phyloP scores from a whole-genome alignment of 2,329 filamentous ascomycete species.

The Penicillium sclerotiorum region DNA sequence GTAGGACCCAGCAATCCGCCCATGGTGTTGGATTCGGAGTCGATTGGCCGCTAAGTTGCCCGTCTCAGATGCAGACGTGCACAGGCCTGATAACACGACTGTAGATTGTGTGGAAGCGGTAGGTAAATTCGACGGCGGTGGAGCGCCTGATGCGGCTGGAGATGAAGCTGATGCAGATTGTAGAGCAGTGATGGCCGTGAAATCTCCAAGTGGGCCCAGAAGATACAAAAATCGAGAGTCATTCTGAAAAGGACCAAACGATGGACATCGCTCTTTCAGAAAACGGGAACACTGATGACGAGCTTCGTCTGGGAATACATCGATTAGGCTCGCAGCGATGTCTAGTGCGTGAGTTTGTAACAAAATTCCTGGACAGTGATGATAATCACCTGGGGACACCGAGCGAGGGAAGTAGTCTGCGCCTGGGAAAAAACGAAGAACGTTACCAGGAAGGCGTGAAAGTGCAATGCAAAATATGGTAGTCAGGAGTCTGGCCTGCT shows the following conservation, averaged over 20 bases:
- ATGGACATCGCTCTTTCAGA: slow-evolving; percentile 46
- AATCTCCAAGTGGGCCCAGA: slow-evolving; percentile 42
- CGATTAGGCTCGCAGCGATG: slow-evolving; percentile 48
- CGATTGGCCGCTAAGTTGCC: slow-evolving; percentile 31
- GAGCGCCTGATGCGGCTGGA: slow-evolving; percentile 34
- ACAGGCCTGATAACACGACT: slow-evolving; percentile 9
- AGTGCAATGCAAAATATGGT: slow-evolving; percentile 45
- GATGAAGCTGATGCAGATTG: slow-evolving; percentile 35
- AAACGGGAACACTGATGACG: slow-evolving; percentile 46
- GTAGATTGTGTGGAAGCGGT: slow-evolving; percentile 21
- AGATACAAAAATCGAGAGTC: slow-evolving; percentile 45
- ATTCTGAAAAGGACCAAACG: slow-evolving; percentile 41
- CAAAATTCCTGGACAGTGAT: slow-evolving; percentile 35
- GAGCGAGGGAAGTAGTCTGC: slow-evolving; percentile 34
- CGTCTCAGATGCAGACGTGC: slow-evolving; percentile 27
- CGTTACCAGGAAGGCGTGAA: slow-evolving; percentile 38
- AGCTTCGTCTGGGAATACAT: slow-evolving; percentile 48
- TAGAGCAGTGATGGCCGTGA: slow-evolving; percentile 17
- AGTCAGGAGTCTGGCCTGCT: slow-evolving; percentile 41
- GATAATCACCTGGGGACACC: slow-evolving; percentile 23
- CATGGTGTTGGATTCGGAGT: slow-evolving; percentile 42
- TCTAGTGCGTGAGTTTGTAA: slow-evolving; percentile 48
- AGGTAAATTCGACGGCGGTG: slow-evolving; percentile 26
- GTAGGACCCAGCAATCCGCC: slow-evolving; percentile 38
- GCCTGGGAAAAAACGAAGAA: slow-evolving; percentile 33